These are phyloP conservation scores for Boletus patriciae DNA, from an alignment of 768 basidiomycete species.

Conservation along the genomic window DNA sequence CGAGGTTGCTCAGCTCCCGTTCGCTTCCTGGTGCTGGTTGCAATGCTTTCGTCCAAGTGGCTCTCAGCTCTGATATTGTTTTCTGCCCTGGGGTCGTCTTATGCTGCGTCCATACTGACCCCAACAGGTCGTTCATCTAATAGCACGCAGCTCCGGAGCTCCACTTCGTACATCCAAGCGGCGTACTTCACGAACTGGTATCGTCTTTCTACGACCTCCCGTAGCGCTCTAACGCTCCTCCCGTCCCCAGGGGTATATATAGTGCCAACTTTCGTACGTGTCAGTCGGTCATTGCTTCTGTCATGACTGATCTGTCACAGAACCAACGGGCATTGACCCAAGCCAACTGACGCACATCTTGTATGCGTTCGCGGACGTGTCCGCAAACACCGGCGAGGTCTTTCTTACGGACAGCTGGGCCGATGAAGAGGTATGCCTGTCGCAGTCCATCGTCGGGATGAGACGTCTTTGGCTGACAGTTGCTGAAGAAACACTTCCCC, in stretches of 20 bases:
- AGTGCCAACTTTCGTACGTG: slow-evolving; percentile 60
- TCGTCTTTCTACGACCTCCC: not conserved
- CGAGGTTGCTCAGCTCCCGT: not conserved
- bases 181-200: slow-evolving; percentile 41
- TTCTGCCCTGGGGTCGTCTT: slow-evolving; percentile 9
- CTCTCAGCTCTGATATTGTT: slow-evolving; percentile 8
- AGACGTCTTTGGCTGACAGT: slow-evolving; percentile 11
- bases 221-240: not conserved
- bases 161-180: slow-evolving; percentile 31
- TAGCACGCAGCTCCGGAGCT: slow-evolving; percentile 10
- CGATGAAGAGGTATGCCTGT: slow-evolving; percentile 55
- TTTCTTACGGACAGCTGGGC: slow-evolving; percentile 71
- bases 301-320: slow-evolving; percentile 35
- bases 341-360: slow-evolving; percentile 70
- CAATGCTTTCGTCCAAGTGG: slow-evolving; percentile 1
- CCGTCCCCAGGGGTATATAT: slow-evolving; percentile 51
- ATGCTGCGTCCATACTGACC: slow-evolving; percentile 14
- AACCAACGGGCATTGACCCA: slow-evolving; percentile 62
- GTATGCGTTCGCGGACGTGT: slow-evolving; percentile 78
- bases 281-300: not conserved
- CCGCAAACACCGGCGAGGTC: slow-evolving; percentile 59
- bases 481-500: slow-evolving; percentile 62
- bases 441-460: not conserved
- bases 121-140: not conserved
- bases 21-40: not conserved